phyloP scores from a whole-genome alignment of 2,329 filamentous ascomycete genomes.

The Alternaria arbusti region DNA sequence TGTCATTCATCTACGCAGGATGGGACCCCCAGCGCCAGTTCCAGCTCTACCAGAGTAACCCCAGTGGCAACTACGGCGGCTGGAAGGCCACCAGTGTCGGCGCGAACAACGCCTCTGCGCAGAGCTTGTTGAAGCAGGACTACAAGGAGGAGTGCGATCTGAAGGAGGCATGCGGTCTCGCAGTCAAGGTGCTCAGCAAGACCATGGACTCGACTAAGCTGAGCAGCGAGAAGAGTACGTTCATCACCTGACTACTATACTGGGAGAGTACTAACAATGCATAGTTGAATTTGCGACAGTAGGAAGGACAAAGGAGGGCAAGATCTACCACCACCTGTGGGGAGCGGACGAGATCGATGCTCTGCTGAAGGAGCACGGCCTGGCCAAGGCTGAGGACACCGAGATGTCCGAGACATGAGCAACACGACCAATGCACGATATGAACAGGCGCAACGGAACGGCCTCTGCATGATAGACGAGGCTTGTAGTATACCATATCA shows the following conservation, averaged over 20 bases:
- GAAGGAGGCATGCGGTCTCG: conserved; percentile 95
- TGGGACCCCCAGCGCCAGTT: conserved; percentile 97
- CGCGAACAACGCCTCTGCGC: conserved; percentile 96
- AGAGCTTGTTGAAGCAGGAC: conserved; percentile 97
- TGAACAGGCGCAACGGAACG: conserved; percentile 27
- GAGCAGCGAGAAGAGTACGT: conserved; percentile 97
- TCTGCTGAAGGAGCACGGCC: conserved; percentile 90
- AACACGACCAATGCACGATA: conserved; percentile 28
- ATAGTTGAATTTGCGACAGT: conserved; percentile 98
- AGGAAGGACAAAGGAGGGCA: conserved; percentile 90
- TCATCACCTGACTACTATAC: neutral
- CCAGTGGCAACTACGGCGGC: conserved; percentile 96
- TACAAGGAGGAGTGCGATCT: conserved; percentile 98
- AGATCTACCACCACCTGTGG: conserved; percentile 98
- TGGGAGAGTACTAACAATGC: conserved; percentile 28
- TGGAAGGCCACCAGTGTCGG: conserved; percentile 99
- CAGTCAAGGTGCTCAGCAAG: conserved; percentile 99
- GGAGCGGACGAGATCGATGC: conserved; percentile 94
- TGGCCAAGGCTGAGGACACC: conserved; percentile 70
- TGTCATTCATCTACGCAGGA: conserved; percentile 99
- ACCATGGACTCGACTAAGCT: conserved; percentile 99
- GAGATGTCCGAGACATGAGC: conserved; percentile 45
- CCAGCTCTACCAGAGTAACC: conserved; percentile 99
- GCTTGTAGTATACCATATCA: conserved; percentile 42
- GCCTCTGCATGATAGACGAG: conserved; percentile 36